These are phyloP conservation scores for Hypocreales sp. DNA, from an alignment of 2,329 filamentous ascomycete species.

Conservation along the genomic window DNA sequence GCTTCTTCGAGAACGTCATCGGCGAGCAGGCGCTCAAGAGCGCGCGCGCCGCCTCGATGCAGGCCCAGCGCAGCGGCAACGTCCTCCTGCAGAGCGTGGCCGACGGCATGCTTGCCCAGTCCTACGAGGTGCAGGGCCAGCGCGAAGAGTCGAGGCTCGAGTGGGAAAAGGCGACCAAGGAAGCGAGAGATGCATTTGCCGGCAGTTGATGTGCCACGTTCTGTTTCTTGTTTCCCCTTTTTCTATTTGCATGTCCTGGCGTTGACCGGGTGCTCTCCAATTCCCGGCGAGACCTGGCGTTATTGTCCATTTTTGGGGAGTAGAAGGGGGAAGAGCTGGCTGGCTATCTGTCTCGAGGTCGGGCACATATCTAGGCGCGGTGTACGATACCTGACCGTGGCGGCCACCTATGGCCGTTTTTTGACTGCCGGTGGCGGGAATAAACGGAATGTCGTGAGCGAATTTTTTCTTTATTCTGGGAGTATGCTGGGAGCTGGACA, in stretches of 20 bases:
- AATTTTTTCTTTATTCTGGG: no score
- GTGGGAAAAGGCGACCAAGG: constrained; percentile 23
- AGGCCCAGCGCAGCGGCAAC: constrained; percentile 56
- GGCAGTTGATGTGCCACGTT: constrained; percentile 11
- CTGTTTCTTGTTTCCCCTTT: constrained; percentile 2
- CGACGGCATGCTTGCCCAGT: constrained; percentile 62
- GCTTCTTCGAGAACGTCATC: constrained; percentile 69
- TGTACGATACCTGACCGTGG: constrained; percentile 12
- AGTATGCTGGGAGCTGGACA: no score
- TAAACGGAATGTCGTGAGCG: no score
- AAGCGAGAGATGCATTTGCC: constrained; percentile 26
- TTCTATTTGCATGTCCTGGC: neutral
- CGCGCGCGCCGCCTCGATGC: constrained; percentile 50
- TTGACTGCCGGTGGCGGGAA: no score
- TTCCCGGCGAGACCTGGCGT: no score
- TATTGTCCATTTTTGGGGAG: no score
- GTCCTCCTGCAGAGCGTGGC: constrained; percentile 68
- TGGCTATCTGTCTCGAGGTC: constrained; percentile 4
- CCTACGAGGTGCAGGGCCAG: constrained; percentile 58
- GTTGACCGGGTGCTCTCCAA: neutral
- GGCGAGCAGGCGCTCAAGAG: constrained; percentile 70
- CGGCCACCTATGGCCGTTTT: constrained; percentile 4
- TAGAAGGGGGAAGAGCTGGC: constrained; percentile 1
- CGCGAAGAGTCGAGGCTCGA: constrained; percentile 23
- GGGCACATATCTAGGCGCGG: constrained; percentile 4